These are phyloP conservation scores for Salvia splendens DNA, from an alignment of 257 asterid genomes.

Conservation along the genomic window DNA sequence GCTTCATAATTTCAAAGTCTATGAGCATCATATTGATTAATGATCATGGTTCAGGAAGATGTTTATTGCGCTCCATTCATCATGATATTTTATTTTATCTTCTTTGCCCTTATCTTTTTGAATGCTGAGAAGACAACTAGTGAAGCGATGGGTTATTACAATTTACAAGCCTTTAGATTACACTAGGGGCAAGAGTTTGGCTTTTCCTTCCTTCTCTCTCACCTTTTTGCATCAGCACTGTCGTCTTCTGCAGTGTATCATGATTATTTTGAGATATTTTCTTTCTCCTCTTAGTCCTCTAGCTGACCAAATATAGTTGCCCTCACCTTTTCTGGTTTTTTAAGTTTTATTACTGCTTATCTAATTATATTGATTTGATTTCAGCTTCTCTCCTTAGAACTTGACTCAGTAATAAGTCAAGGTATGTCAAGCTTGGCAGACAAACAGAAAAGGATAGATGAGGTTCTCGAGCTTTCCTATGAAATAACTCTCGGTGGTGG, in stretches of 20 bases:
- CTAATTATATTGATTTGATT: conserved; percentile 22
- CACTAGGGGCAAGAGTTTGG: conserved; percentile 15
- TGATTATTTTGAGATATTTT: not conserved
- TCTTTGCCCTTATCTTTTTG: conserved; percentile 13
- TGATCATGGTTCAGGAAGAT: conserved; percentile 12
- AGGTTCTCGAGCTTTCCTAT: conserved; percentile 63
- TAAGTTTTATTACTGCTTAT: not conserved
- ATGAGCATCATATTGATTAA: not conserved
- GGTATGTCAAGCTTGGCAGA: conserved; percentile 65
- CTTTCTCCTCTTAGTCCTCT: not conserved
- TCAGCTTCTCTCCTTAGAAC: conserved; percentile 73
- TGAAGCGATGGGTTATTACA: conserved; percentile 3
- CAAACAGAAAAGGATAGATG: conserved; percentile 63
- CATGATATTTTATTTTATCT: not conserved
- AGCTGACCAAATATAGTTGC: not conserved
- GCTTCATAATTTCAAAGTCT: not conserved
- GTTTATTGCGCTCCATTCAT: conserved; percentile 5
- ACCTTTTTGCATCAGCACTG: not conserved
- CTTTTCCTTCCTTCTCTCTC: not conserved
- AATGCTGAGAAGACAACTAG: conserved; percentile 5
- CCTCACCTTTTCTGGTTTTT: not conserved
- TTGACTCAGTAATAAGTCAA: conserved; percentile 58
- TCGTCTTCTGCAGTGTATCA: not conserved
- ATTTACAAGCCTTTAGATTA: not conserved
- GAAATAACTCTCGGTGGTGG: conserved; percentile 78